Evolutionary conservation across 2,329 filamentous ascomycete genomes (phyloP), one percentile per base, ranked within the genome.

Genomic region (Paramyrothecium roridum): DNA sequence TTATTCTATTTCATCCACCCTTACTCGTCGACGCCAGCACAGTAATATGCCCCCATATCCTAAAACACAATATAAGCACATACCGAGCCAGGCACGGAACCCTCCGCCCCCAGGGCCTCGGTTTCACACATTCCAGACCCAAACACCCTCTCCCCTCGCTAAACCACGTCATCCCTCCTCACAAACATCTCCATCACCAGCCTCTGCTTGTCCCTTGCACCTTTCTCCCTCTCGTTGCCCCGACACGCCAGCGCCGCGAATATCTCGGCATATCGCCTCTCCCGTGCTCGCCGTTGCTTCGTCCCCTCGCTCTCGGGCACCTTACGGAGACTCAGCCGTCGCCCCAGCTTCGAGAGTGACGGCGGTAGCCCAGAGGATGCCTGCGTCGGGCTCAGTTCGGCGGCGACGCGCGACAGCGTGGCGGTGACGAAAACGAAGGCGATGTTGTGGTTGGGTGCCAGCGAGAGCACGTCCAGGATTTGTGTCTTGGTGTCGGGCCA

Each of bases 351-450:
- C 1, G 67, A 52, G 23, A 60, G 46, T 46, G 62, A 61, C 48
- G 57, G 61, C 59, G n/a, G 37, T 13, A 19, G n/a, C 37, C 57
- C 78, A 50, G 43, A 65, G 57, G 56, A 77, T 64, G 50, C 26
- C 26, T 30, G 26, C 26, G 26, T 22, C 63, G 80, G 45, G 66
- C 69, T 70, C 7, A 85, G 69, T 54, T 85, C 82, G 1, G 73
- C 68, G 2, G 78, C 74, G 1, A 83, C 73, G 3, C 79, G 76
- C 2, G 78, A 73, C 1, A 97, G 79, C 72, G 92, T 93, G 10
- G 90, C 86, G 0, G 88, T 91, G 17, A 97, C 76, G 60, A 97
- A 92, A 2, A 96, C 89, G 65, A 97, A 96, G 0, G 89, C 89
- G 54, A 96, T 93, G 67, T 91, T 95, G 72, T 96, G 89, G 51